A percentile compares a stretch with the other conserved stretches of the same genome.
Evolutionary conservation across 2,329 filamentous ascomycete species (phyloP).

Genomic region (Coniochaeta prunicola): DNA sequence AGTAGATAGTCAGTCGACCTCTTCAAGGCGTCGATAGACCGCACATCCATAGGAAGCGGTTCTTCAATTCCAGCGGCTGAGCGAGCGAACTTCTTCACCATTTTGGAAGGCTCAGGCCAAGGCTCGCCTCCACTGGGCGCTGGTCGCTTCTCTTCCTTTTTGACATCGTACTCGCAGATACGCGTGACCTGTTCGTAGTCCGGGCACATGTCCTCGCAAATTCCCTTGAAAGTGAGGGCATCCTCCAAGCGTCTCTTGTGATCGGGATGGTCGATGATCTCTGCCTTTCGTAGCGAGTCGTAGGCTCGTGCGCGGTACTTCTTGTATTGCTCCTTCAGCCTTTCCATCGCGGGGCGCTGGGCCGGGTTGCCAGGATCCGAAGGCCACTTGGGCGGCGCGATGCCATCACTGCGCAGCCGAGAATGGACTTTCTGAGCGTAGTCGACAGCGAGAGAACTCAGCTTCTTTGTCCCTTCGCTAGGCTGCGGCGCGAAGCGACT

Average conservation of each 20-base stretch:
- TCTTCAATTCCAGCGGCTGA: conserved; percentile 63
- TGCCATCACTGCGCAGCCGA: conserved; percentile 46
- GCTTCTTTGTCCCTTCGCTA: conserved; percentile 14
- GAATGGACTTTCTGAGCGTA: conserved; percentile 44
- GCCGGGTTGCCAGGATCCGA: conserved; percentile 43
- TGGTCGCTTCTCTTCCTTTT: conserved; percentile 43
- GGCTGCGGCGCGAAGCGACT: conserved; percentile 5
- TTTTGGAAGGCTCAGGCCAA: conserved; percentile 41
- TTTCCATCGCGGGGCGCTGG: conserved; percentile 44
- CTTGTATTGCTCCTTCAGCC: conserved; percentile 48
- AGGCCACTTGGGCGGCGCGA: conserved; percentile 49
- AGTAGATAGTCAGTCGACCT: conserved; percentile 58
- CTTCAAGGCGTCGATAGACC: conserved; percentile 50
- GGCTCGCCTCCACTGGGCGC: conserved; percentile 29
- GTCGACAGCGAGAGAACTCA: conserved; percentile 16
- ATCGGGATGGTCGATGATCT: conserved; percentile 58
- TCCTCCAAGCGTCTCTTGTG: conserved; percentile 54
- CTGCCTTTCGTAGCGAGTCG: conserved; percentile 48
- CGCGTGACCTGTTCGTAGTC: conserved; percentile 58
- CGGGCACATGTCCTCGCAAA: conserved; percentile 64
- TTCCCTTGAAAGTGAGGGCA: conserved; percentile 60
- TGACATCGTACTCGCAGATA: conserved; percentile 54
- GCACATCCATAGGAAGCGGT: conserved; percentile 60
- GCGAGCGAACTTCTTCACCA: conserved; percentile 61
- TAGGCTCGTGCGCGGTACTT: conserved; percentile 50